phyloP scores from a whole-genome alignment of 768 basidiomycete species.

The Erythrobasidium yunnanense region DNA sequence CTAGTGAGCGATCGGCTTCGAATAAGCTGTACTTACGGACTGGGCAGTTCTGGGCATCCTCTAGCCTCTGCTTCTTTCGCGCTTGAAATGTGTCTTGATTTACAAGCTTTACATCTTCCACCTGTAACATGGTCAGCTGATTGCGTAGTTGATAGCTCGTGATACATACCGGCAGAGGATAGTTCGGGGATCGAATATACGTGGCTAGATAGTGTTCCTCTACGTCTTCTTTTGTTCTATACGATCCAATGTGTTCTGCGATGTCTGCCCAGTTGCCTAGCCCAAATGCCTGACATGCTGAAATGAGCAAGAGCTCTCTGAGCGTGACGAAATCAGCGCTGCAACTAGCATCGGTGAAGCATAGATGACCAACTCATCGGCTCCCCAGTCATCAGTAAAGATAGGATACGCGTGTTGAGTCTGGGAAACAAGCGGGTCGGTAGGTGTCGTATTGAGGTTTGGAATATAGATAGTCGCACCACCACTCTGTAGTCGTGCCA shows the following conservation, averaged over 20 bases:
- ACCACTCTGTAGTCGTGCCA: constrained; percentile 85
- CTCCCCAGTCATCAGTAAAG: constrained; percentile 89
- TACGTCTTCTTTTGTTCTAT: constrained; percentile 83
- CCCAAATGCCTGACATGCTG: constrained; percentile 75
- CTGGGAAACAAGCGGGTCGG: constrained; percentile 44
- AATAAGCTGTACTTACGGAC: constrained; percentile 41
- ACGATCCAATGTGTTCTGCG: constrained; percentile 72
- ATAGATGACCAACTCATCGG: constrained; percentile 65
- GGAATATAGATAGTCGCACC: too few species aligned
- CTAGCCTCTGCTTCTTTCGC: constrained; percentile 76
- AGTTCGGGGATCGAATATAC: constrained; percentile 65
- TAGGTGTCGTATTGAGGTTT: constrained; percentile 19
- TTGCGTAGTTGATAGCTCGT: too few species aligned
- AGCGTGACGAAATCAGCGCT: constrained; percentile 13
- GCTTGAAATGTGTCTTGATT: constrained; percentile 75
- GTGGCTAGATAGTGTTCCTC: constrained; percentile 73
- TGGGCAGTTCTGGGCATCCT: constrained; percentile 52
- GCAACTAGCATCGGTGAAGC: not conserved
- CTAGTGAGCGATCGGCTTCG: constrained; percentile 40
- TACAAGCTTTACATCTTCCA: constrained; percentile 43
- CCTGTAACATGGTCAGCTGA: constrained; percentile 25
- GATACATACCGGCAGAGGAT: constrained; percentile 65
- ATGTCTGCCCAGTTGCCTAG: constrained; percentile 96
- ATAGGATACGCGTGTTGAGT: constrained; percentile 95
- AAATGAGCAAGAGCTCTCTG: constrained; percentile 79